Percentiles rank a stretch among this genome's conserved stretches.
These are phyloP conservation scores for Phycomyces blakesleeanus DNA, from an alignment of 192 early-diverging fungal species.

Conservation along the genomic window DNA sequence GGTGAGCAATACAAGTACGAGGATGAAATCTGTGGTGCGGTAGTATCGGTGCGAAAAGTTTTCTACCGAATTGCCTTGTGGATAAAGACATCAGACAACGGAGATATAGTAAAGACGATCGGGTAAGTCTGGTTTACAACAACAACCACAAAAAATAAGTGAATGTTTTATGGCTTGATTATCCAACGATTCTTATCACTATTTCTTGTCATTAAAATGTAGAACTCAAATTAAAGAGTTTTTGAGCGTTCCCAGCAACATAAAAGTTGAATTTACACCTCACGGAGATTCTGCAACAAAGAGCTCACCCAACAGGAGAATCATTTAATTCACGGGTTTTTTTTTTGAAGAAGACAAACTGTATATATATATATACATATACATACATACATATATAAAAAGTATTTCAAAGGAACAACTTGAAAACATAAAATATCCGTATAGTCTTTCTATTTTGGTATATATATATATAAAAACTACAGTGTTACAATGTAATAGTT, in stretches of 20 bases:
- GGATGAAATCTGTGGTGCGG: constrained; percentile 85
- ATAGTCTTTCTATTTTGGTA: too few relatives aligned
- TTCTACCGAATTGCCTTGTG: constrained; percentile 86
- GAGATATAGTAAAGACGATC: constrained; percentile 42
- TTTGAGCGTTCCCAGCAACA: constrained; percentile 7
- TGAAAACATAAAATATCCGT: too few relatives aligned
- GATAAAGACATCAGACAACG: constrained; percentile 62
- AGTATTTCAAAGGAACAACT: not conserved
- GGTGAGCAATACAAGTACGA: constrained; percentile 80
- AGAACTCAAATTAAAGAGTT: constrained; percentile 25
- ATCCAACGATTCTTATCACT: too few relatives aligned
- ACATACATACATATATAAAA: not conserved
- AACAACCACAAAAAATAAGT: not conserved
- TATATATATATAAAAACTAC: too few relatives aligned
- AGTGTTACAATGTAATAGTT: too few relatives aligned
- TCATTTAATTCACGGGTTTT: constrained; percentile 5
- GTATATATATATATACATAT: not conserved
- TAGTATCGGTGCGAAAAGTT: constrained; percentile 79
- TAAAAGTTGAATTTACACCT: constrained; percentile 22
- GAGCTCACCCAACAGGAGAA: constrained; percentile 3
- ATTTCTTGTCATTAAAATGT: not conserved
- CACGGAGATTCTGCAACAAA: constrained; percentile 27
- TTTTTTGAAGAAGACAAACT: not conserved
- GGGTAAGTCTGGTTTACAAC: constrained; percentile 39
- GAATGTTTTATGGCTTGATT: not conserved